Evolutionary conservation across 768 basidiomycete species (phyloP).

Genomic region (Kwoniella dejecticola): DNA sequence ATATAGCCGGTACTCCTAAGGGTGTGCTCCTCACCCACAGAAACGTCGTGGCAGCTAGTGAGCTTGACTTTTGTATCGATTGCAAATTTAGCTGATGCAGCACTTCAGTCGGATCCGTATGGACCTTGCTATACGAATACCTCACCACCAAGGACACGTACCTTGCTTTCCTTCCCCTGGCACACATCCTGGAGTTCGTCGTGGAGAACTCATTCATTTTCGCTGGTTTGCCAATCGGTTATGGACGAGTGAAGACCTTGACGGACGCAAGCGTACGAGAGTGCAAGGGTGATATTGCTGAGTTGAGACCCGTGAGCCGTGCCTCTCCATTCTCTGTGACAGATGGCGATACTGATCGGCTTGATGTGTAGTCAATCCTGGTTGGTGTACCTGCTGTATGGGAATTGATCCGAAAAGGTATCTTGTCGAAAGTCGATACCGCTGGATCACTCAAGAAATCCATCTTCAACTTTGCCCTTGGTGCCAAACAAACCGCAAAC

Average conservation of each 20-base stretch:
- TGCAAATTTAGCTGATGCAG: constrained; percentile 11
- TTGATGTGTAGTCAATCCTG: constrained; percentile 65
- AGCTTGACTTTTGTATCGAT: background rate
- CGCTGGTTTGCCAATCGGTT: constrained; percentile 79
- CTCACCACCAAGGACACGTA: constrained; percentile 63
- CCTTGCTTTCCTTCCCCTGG: constrained; percentile 89
- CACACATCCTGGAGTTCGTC: constrained; percentile 93
- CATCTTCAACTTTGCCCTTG: constrained; percentile 77
- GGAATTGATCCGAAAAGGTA: constrained; percentile 96
- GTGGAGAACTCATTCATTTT: constrained; percentile 79
- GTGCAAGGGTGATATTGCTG: constrained; percentile 79
- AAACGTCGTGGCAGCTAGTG: constrained; percentile 75
- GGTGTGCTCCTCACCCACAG: constrained; percentile 86
- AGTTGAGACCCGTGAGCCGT: constrained; percentile 66
- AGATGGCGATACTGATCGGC: background rate
- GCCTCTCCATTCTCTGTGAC: background rate
- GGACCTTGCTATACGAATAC: constrained; percentile 65
- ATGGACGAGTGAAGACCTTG: constrained; percentile 91
- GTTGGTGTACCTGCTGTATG: constrained; percentile 94
- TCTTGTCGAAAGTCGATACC: constrained; percentile 74
- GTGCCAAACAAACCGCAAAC: constrained; percentile 66
- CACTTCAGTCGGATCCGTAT: constrained; percentile 69
- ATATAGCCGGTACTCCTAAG: constrained; percentile 86
- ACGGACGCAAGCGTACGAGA: constrained; percentile 91
- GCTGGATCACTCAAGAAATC: constrained; percentile 69